phyloP scores from a whole-genome alignment of 192 early-diverging fungal genomes.

The Coemansia sp. region DNA sequence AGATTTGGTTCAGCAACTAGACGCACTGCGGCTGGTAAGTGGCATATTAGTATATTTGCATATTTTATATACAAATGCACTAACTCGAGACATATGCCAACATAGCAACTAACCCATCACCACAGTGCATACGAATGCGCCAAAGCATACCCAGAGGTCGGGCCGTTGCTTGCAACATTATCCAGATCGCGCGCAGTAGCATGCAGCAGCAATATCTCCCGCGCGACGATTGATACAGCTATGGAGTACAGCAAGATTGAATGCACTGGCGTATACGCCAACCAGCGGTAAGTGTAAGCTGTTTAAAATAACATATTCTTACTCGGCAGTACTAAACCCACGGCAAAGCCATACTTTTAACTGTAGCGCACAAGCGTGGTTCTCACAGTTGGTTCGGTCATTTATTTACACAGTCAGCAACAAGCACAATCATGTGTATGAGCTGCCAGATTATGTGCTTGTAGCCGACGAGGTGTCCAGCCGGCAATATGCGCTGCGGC shows the following conservation, averaged over 20 bases:
- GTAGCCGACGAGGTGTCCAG: conserved; percentile 8
- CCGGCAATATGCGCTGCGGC: conserved; percentile 17
- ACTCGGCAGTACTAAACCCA: no score
- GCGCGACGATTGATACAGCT: conserved; percentile 31
- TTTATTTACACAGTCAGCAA: conserved; percentile 7
- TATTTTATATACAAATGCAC: neutral
- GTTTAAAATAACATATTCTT: neutral
- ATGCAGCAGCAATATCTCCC: conserved; percentile 11
- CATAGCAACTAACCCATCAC: conserved; percentile 29
- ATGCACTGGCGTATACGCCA: conserved; percentile 32
- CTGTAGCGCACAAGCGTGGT: conserved; percentile 34
- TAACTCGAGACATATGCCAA: neutral
- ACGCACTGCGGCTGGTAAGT: conserved; percentile 25
- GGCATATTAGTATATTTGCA: neutral
- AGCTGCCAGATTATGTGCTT: neutral
- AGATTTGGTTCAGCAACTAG: conserved; percentile 28
- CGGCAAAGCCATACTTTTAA: neutral
- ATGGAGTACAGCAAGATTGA: conserved; percentile 49
- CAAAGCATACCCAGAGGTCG: conserved; percentile 33
- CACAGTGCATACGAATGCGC: conserved; percentile 51
- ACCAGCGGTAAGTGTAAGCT: conserved; percentile 28
- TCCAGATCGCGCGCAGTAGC: conserved; percentile 20
- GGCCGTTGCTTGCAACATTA: conserved; percentile 40
- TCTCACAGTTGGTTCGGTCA: conserved; percentile 30
- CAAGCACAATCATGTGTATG: neutral